These are phyloP conservation scores for Gentiana macrophylla DNA, from an alignment of 257 asterid species.

Conservation along the genomic window DNA sequence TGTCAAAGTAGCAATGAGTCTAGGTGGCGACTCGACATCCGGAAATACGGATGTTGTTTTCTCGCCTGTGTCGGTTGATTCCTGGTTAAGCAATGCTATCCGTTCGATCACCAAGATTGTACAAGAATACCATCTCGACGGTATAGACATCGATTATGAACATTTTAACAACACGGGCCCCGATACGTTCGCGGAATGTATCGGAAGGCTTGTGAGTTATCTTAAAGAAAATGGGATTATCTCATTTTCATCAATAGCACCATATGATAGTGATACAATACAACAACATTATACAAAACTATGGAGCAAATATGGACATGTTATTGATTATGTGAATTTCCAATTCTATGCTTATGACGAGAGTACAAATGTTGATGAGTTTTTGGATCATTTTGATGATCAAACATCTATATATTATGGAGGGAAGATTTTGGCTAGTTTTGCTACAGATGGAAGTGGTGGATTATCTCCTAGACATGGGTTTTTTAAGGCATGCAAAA, in stretches of 20 bases:
- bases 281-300: constrained; percentile 4
- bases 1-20: constrained; percentile 61
- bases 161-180: constrained; percentile 38
- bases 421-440: constrained; percentile 12
- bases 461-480: constrained; percentile 12
- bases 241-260: constrained; percentile 17
- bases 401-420: constrained; percentile 7
- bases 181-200: constrained; percentile 6
- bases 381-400: constrained; percentile 1
- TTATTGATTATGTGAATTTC: constrained; percentile 15
- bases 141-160: constrained; percentile 67
- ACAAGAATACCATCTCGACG: constrained; percentile 43
- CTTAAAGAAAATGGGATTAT: constrained; percentile 10
- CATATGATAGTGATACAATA: constrained; percentile 1
- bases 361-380: not conserved
- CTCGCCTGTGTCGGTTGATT: constrained; percentile 31
- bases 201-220: constrained; percentile 4
- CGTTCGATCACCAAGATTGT: constrained; percentile 40
- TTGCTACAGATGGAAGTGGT: constrained; percentile 5
- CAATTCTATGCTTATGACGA: constrained; percentile 15
- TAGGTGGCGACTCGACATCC: constrained; percentile 45
- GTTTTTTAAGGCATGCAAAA: constrained; percentile 10
- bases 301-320: constrained; percentile 11
- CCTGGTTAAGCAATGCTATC: constrained; percentile 67
- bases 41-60: constrained; percentile 21